Conservation (phyloP, 495 filamentous ascomycete species). For the Aspergillus heteromorphus region DNA sequence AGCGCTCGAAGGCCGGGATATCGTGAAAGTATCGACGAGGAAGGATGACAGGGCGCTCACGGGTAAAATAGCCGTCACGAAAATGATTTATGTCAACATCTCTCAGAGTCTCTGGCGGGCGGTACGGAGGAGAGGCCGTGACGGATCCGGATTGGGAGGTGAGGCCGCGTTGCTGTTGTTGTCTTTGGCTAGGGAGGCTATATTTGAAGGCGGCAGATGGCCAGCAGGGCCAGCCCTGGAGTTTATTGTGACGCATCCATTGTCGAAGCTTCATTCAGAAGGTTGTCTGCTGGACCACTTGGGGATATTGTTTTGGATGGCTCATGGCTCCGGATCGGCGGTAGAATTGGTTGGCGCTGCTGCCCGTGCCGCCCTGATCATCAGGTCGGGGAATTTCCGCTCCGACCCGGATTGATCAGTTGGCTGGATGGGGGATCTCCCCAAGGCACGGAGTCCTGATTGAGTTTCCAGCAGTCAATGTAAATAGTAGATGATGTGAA, state of each 20-base stretch:
- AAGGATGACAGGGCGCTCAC: constrained; percentile 43
- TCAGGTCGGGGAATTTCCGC: not conserved
- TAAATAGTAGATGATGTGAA: no score
- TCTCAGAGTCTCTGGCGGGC: constrained; percentile 26
- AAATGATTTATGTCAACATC: constrained; percentile 39
- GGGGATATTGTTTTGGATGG: not conserved
- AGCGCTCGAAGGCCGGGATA: constrained; percentile 48
- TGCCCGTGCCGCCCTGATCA: not conserved
- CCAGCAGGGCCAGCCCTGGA: constrained; percentile 10
- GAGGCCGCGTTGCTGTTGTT: constrained; percentile 6
- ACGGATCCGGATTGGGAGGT: constrained; percentile 14
- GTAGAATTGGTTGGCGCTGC: not conserved
- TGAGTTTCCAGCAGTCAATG: no score
- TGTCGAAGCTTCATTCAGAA: constrained; percentile 28
- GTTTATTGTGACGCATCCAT: constrained; percentile 17
- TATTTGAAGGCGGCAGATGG: not conserved
- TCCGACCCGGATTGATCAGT: not conserved
- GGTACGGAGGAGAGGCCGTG: constrained; percentile 17
- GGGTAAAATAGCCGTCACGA: constrained; percentile 41
- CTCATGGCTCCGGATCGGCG: not conserved
- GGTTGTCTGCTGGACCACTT: not conserved
- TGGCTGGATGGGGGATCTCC: not conserved
- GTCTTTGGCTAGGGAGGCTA: not conserved
- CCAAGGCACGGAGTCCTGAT: not conserved
- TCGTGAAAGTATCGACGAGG: constrained; percentile 37